Percentiles rank a stretch among this genome's conserved stretches.
Evolutionary conservation across 441 rosid species (phyloP).

Genomic region (Raphanus hybrid): DNA sequence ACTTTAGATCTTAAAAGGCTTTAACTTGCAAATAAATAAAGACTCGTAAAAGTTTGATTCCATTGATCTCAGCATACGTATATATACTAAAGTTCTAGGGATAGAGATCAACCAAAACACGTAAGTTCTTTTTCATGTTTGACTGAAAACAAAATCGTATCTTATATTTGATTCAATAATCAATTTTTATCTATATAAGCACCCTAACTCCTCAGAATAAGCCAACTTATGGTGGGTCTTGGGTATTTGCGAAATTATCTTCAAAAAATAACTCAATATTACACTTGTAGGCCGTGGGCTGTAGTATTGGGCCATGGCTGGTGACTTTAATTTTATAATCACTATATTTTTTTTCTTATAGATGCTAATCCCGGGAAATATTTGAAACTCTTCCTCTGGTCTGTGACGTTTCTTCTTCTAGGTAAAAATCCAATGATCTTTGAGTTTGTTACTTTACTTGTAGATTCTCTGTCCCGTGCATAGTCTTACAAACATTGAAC

Average conservation of each 20-base stretch:
- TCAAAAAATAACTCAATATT: background rate
- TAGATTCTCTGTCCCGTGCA: background rate
- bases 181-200: background rate
- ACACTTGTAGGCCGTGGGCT: background rate
- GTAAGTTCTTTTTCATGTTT: background rate
- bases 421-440: background rate
- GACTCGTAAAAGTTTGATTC: background rate
- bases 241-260: background rate
- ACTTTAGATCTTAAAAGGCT: background rate
- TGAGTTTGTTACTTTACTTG: background rate
- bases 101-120: background rate
- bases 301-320: background rate
- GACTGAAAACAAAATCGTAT: background rate
- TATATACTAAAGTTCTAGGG: background rate
- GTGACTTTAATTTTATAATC: background rate
- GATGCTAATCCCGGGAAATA: background rate
- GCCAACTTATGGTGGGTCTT: background rate
- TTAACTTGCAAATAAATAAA: background rate
- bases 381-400: conserved; percentile 6
- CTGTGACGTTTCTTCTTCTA: conserved; percentile 3
- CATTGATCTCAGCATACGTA: background rate
- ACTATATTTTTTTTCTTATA: background rate
- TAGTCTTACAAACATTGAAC: background rate
- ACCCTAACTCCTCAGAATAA: background rate
- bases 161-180: background rate